Conservation (phyloP, 441 rosid species). For the Croton laevigatus region DNA sequence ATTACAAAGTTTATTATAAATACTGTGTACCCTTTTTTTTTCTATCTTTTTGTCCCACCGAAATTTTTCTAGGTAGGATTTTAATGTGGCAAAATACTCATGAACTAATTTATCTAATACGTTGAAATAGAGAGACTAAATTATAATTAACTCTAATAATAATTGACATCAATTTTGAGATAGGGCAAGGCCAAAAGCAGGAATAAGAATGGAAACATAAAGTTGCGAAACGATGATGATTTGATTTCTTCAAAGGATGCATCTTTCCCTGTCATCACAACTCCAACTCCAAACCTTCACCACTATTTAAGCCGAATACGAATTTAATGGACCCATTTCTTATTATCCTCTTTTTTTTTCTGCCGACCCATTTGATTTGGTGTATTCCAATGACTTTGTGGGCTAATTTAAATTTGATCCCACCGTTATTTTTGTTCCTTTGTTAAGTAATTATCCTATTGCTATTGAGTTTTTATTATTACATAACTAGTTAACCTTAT, state of each 20-base stretch:
- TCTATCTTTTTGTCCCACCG: too few species aligned
- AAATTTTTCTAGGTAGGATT: too few species aligned
- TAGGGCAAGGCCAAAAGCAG: not conserved
- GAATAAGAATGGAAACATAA: too few species aligned
- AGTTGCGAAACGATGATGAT: not conserved
- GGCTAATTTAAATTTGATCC: slow-evolving; percentile 24
- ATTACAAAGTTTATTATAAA: too few species aligned
- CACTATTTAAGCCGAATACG: not conserved
- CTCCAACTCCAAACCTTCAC: not conserved
- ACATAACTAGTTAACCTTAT: not conserved
- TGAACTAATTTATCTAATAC: too few species aligned
- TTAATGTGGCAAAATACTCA: too few species aligned
- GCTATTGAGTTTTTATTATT: not conserved
- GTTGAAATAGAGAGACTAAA: too few species aligned
- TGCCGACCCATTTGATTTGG: not conserved
- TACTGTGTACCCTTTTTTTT: too few species aligned
- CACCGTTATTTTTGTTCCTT: slow-evolving; percentile 15
- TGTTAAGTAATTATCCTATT: not conserved
- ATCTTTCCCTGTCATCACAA: not conserved
- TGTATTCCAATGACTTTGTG: slow-evolving; percentile 9
- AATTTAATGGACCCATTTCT: not conserved
- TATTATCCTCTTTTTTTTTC: not conserved
- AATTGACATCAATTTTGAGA: too few species aligned
- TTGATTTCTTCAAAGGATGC: not conserved
- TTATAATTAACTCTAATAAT: too few species aligned